These are phyloP conservation scores for Byssoonygena ceratinophila DNA, from an alignment of 2,329 filamentous ascomycete species.

Conservation along the genomic window DNA sequence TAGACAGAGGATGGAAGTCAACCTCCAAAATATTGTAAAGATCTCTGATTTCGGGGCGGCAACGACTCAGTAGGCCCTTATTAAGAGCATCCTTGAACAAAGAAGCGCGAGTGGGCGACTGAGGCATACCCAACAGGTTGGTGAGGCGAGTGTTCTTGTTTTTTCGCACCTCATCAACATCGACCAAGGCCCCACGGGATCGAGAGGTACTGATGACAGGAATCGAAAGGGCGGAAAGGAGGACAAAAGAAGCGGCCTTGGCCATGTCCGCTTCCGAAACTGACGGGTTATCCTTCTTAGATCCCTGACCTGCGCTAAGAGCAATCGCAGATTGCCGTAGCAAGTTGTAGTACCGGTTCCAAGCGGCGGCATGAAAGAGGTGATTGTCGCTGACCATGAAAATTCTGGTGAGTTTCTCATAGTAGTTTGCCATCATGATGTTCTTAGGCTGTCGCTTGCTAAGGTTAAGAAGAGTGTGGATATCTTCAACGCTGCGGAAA, in stretches of 20 bases:
- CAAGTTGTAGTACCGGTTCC: conserved; percentile 94
- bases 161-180: conserved; percentile 93
- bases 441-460: conserved; percentile 98
- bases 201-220: conserved; percentile 97
- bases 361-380: conserved; percentile 95
- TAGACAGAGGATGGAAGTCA: conserved; percentile 96
- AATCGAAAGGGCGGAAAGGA: conserved; percentile 91
- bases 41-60: conserved; percentile 85
- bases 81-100: conserved; percentile 93
- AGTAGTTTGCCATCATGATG: conserved; percentile 99
- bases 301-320: conserved; percentile 71
- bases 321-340: conserved; percentile 80
- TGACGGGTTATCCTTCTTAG: conserved; percentile 89
- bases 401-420: conserved; percentile 96
- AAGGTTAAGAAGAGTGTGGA: conserved; percentile 90
- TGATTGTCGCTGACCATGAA: conserved; percentile 99
- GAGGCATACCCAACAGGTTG: conserved; percentile 86
- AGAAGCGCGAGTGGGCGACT: conserved; percentile 74
- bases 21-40: conserved; percentile 98
- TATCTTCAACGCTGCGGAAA: conserved; percentile 98
- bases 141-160: conserved; percentile 98
- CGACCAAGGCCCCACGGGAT: conserved; percentile 88
- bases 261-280: conserved; percentile 82
- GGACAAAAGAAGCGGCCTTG: conserved; percentile 88
- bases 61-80: conserved; percentile 88